Percentiles rank a stretch among this genome's conserved stretches.
Evolutionary conservation across 768 basidiomycete species (phyloP).

Genomic region (Boletus pseudopeckii): DNA sequence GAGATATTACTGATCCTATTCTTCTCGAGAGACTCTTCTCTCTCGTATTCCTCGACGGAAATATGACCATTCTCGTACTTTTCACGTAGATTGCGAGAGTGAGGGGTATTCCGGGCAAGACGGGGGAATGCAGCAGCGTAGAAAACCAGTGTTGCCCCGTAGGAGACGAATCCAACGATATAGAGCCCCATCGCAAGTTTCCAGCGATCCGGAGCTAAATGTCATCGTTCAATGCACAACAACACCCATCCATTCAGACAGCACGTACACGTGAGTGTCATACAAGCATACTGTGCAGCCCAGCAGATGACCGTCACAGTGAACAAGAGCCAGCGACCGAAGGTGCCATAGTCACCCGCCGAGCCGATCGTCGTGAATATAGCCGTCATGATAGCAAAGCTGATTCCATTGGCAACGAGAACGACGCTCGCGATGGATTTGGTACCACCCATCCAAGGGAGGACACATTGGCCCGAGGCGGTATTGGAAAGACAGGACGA

Average conservation of each 20-base stretch:
- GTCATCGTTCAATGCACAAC: not conserved
- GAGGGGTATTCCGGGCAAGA: slow-evolving; percentile 73
- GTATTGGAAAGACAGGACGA: slow-evolving; percentile 57
- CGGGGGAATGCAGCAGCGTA: slow-evolving; percentile 77
- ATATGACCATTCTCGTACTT: slow-evolving; percentile 61
- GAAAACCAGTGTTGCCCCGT: slow-evolving; percentile 80
- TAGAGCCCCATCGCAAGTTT: slow-evolving; percentile 72
- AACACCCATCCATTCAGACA: not conserved
- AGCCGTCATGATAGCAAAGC: slow-evolving; percentile 76
- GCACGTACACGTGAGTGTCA: slow-evolving; percentile 63
- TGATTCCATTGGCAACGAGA: slow-evolving; percentile 71
- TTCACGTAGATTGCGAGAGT: slow-evolving; percentile 51
- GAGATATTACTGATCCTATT: slow-evolving; percentile 83
- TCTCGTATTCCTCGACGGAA: slow-evolving; percentile 59
- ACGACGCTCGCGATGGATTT: slow-evolving; percentile 75
- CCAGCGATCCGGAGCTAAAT: slow-evolving; percentile 64
- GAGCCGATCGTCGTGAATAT: slow-evolving; percentile 77
- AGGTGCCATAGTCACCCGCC: slow-evolving; percentile 37
- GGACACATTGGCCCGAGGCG: slow-evolving; percentile 70
- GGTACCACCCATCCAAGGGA: slow-evolving; percentile 73
- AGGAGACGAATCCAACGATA: slow-evolving; percentile 75
- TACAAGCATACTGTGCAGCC: slow-evolving; percentile 75
- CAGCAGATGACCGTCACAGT: slow-evolving; percentile 71
- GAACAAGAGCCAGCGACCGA: slow-evolving; percentile 78
- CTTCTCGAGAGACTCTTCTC: slow-evolving; percentile 77